Evolutionary conservation across 106 monocot species (phyloP), one percentile per base, ranked within the genome.

Genomic region (Apostasia ramifera): DNA sequence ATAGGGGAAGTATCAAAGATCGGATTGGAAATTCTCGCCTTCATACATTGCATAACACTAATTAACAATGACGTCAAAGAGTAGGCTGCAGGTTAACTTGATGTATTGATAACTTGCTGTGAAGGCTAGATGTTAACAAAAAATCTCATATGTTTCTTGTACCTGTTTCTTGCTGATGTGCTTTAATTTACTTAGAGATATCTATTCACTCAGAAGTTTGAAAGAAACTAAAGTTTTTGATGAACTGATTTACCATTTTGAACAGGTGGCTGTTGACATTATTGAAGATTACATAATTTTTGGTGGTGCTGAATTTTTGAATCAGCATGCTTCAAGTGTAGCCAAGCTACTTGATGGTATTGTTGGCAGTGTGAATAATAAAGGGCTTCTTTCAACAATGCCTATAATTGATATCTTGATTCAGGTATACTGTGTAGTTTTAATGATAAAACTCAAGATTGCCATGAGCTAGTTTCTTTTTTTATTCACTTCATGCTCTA

Each of bases 301-400:
- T 81, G 81, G 89, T 81, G 92, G 97, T 46, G 40, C 79, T 49
- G 92, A 92, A 58, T 97, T 97, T 81, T 72, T 97, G 40, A 89
- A 81, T 64, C 77, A 77, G 63, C 83, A 97, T 76, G 84, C 92
- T 60, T 83, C 89, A 60, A 79, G 74, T 69, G 72, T 97, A 67
- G 86, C 82, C 52, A 85, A 83, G 71, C 44, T 97, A 71, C 89
- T 97, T 77, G 86, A 92, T 81, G 69, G 67, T 44, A 92, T 97
- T 78, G 80, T 97, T 83, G 89, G 82, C 67, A 87, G 82, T 85
- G 92, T 90, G 44, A 97, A 89, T 81, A 87, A 97, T 55, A 97
- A 90, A 76, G 97, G 92, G 40, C 74, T 97, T 51, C 89, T 97
- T 77, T 89, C 92, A 47, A 82, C 85, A 40, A 76, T 97, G 65